Evolutionary conservation across 768 basidiomycete genomes (phyloP).

Genomic region (Lactifluus pinguis): DNA sequence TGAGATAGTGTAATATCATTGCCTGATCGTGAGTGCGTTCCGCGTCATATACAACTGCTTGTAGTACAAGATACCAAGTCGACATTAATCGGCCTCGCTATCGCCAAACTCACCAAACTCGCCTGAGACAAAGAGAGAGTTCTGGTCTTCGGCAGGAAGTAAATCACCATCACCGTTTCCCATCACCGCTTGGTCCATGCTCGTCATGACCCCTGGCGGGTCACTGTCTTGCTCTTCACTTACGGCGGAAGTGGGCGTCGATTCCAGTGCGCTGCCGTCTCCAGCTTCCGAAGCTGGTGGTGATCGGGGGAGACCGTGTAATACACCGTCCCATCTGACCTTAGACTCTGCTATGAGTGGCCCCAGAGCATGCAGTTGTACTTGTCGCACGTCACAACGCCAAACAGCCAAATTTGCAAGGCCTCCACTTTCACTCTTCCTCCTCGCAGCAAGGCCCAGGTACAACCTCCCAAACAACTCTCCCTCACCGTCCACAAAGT

Average conservation of each 20-base stretch:
- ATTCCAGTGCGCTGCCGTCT: not conserved
- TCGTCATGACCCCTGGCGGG: not conserved
- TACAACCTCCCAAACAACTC: slow-evolving; percentile 9
- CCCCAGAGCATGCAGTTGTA: slow-evolving; percentile 5
- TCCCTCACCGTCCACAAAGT: not conserved
- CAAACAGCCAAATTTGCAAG: slow-evolving; percentile 5
- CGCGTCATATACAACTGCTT: not conserved
- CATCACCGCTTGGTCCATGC: not conserved
- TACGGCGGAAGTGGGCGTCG: not conserved
- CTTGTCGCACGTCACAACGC: slow-evolving; percentile 13
- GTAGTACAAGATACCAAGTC: not conserved
- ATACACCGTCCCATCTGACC: slow-evolving; percentile 12
- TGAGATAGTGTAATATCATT: not conserved
- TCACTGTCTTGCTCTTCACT: not conserved
- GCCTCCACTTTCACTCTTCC: not conserved
- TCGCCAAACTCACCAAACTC: not conserved
- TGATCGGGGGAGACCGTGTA: not conserved
- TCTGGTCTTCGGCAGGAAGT: not conserved
- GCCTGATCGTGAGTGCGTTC: not conserved
- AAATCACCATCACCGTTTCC: not conserved
- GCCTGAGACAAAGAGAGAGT: not conserved
- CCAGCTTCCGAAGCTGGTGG: not conserved
- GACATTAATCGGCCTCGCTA: not conserved
- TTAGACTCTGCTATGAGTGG: slow-evolving; percentile 9
- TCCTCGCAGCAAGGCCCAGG: slow-evolving; percentile 6